Percentiles rank a stretch among this genome's conserved stretches.
Conservation (phyloP, 768 basidiomycete genomes). For the Amanita phalloides region DNA sequence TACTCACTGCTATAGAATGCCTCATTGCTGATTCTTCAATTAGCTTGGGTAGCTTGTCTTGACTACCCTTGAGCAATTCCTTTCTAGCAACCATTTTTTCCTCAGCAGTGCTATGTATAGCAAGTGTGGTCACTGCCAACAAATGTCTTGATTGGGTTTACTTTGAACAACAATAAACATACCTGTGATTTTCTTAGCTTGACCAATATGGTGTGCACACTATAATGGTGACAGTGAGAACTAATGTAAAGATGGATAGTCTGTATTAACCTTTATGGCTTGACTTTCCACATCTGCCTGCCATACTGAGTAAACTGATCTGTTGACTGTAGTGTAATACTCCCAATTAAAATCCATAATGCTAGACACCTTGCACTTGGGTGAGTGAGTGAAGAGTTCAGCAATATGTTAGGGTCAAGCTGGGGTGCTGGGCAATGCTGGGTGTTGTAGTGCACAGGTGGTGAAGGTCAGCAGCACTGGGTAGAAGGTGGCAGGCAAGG, state of each 20-base stretch:
- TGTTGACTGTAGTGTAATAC: too few species aligned
- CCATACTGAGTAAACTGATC: too few species aligned
- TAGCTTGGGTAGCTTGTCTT: slow-evolving; percentile 45
- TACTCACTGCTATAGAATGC: slow-evolving; percentile 56
- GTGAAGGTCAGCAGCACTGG: too few species aligned
- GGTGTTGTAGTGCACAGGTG: too few species aligned
- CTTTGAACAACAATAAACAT: slow-evolving; percentile 6
- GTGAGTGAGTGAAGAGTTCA: too few species aligned
- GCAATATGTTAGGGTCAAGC: too few species aligned
- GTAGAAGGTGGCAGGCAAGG: too few species aligned
- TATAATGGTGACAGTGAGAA: slow-evolving; percentile 7
- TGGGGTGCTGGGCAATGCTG: too few species aligned
- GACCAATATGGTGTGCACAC: slow-evolving; percentile 86
- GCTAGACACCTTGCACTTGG: too few species aligned
- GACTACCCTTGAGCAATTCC: slow-evolving; percentile 35
- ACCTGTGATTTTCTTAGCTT: slow-evolving; percentile 60
- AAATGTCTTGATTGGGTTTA: background rate
- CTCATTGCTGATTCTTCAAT: slow-evolving; percentile 69
- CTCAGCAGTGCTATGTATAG: slow-evolving; percentile 69
- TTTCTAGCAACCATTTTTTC: slow-evolving; percentile 67
- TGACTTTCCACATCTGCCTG: slow-evolving; percentile 85
- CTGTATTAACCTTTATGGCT: slow-evolving; percentile 55
- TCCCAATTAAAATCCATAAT: too few species aligned
- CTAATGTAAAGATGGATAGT: background rate
- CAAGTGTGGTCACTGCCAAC: slow-evolving; percentile 62